Evolutionary conservation across 2,329 filamentous ascomycete genomes (phyloP).

Genomic region (Paracoccidioides brasiliensis): DNA sequence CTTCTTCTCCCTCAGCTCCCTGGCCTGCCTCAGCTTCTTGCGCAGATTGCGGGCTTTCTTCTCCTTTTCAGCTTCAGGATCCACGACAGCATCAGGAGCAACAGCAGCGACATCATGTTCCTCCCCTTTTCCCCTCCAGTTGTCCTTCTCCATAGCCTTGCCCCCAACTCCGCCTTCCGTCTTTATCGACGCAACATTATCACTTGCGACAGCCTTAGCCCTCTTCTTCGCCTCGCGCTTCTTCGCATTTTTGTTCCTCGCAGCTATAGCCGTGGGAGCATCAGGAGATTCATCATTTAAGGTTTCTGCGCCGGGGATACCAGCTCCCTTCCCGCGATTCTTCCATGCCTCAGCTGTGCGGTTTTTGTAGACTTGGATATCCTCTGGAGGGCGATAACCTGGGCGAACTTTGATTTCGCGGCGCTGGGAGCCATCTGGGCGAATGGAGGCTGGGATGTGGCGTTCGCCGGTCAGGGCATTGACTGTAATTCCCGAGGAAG

Average conservation of each 20-base stretch:
- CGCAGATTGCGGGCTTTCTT: constrained; percentile 85
- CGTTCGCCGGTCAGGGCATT: constrained; percentile 65
- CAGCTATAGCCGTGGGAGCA: constrained; percentile 37
- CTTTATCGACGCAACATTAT: constrained; percentile 34
- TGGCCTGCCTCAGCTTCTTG: constrained; percentile 91
- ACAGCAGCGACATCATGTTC: constrained; percentile 5
- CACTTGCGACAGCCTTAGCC: constrained; percentile 39
- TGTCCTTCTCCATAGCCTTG: constrained; percentile 12
- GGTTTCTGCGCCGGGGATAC: constrained; percentile 59
- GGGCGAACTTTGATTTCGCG: constrained; percentile 90
- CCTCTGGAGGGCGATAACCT: constrained; percentile 86
- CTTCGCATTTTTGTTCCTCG: constrained; percentile 79
- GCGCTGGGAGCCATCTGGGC: constrained; percentile 79
- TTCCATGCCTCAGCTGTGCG: constrained; percentile 75
- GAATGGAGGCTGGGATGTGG: constrained; percentile 74
- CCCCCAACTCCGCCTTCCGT: constrained; percentile 7
- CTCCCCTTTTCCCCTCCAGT: constrained; percentile 19
- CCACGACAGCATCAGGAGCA: constrained; percentile 31
- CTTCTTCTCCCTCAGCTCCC: constrained; percentile 81
- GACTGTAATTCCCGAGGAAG: constrained; percentile 57
- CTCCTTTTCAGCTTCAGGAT: constrained; percentile 66
- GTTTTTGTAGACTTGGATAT: constrained; percentile 93
- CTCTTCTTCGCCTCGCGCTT: constrained; percentile 53
- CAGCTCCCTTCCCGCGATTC: constrained; percentile 54
- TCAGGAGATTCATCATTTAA: constrained; percentile 42